Evolutionary conservation across 805 yeast species (phyloP).

Genomic region (Kodamaea leandrae): DNA sequence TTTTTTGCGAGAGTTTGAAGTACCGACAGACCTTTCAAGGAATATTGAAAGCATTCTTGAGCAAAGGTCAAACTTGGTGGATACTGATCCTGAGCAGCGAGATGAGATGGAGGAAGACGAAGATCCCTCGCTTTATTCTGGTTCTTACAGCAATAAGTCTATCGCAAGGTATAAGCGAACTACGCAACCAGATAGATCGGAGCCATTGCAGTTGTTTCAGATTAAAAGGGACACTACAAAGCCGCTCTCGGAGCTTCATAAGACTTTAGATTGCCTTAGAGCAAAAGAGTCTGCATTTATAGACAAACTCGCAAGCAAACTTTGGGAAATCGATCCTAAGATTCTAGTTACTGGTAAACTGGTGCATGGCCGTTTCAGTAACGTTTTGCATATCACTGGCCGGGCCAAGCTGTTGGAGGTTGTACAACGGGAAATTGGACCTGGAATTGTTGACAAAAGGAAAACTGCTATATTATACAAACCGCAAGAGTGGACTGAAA

Average conservation of each 20-base stretch:
- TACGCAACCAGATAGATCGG: neutral
- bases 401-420: slow-evolving; percentile 28
- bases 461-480: slow-evolving; percentile 47
- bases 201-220: slow-evolving; percentile 4
- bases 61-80: neutral
- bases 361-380: slow-evolving; percentile 29
- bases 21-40: slow-evolving; percentile 36
- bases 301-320: slow-evolving; percentile 17
- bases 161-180: slow-evolving; percentile 23
- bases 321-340: slow-evolving; percentile 28
- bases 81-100: neutral
- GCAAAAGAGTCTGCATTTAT: slow-evolving; percentile 25
- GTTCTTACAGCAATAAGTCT: slow-evolving; percentile 19
- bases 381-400: slow-evolving; percentile 50
- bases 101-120: slow-evolving; percentile 5
- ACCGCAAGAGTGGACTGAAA: slow-evolving; percentile 48
- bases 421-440: slow-evolving; percentile 17
- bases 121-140: slow-evolving; percentile 7
- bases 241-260: slow-evolving; percentile 34
- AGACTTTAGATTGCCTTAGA: slow-evolving; percentile 24
- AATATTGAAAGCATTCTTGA: slow-evolving; percentile 1
- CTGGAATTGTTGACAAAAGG: slow-evolving; percentile 31
- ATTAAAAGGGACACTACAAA: slow-evolving; percentile 35
- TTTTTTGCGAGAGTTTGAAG: slow-evolving; percentile 27
- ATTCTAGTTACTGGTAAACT: slow-evolving; percentile 26